Base-by-base conservation (phyloP, 2,329 filamentous ascomycete genomes). In the Cercospora sojina region DNA sequence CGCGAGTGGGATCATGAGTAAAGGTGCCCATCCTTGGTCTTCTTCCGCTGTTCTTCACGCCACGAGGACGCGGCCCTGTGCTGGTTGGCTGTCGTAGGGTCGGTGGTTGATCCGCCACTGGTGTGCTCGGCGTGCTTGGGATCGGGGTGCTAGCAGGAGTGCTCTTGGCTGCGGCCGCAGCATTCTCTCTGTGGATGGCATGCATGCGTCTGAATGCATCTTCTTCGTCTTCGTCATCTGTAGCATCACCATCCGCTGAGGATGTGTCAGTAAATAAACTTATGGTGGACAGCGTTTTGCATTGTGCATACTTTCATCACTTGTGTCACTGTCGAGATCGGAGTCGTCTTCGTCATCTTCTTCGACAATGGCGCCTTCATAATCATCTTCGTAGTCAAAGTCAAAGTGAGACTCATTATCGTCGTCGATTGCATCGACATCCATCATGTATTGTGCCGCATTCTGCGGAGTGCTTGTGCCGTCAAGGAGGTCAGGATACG, bases 401-500 rank as follows among this genome's bases (percentile, higher is more conserved):
- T 73, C 74, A 31, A 74, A 78, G 20, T 71, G 73, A 31, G 74
- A 71, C 62, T 74, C 74, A 57, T 73, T 73, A 61, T 74, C 75
- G 55, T 73, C 69, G 47, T 74, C 74, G 60, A 71, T 62, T 43
- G 72, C 69, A 57, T 73, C 72, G n/a, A 74, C 67, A 35, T 67
- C 66, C 29, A 73, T 31, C 58, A 67, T 43, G 65, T 65, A 67
- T 23, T 64, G 68, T 51, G 64, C 67, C 64, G 64, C 65, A 43
- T 51, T 27, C 29, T 65, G 67, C 4, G 68, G 63, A 25, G 70
- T 67, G 41, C 72, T 71, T 64, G 68, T 66, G 25, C 71, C 72
- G 63, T 75, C 74, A 62, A 79, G 75, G 8, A 79, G 72, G 64
- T 79, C 77, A 8, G 77, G 77, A 59, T 75, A 79, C n/a, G 70